Evolutionary conservation across 1,284 basidiomycete genomes (phyloP).

Genomic region (Fomitopsis schrenkii): DNA sequence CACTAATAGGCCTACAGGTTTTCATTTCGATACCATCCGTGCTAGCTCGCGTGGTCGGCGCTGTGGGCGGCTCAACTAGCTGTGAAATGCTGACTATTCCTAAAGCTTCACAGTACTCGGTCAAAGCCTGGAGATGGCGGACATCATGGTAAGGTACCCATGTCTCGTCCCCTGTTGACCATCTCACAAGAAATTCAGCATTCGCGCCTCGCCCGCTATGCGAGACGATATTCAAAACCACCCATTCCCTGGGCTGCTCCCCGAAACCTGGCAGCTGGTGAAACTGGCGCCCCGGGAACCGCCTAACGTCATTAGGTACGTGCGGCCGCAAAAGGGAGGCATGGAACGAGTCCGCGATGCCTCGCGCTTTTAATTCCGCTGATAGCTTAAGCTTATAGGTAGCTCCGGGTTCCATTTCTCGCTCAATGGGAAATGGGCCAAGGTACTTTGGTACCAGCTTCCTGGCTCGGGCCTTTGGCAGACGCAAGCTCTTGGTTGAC

Average conservation of each 20-base stretch:
- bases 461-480: slow-evolving; percentile 16
- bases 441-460: slow-evolving; percentile 27
- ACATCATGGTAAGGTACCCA: slow-evolving; percentile 24
- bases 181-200: slow-evolving; percentile 27
- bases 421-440: slow-evolving; percentile 14
- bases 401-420: no score
- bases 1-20: no score
- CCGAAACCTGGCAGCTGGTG: slow-evolving; percentile 12
- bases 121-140: slow-evolving; percentile 21
- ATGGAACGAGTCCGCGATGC: slow-evolving; percentile 30
- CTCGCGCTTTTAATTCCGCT: slow-evolving; percentile 14
- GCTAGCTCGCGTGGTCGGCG: no score
- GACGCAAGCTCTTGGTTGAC: slow-evolving; percentile 28
- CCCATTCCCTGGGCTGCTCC: slow-evolving; percentile 26
- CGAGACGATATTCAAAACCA: slow-evolving; percentile 21
- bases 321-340: slow-evolving; percentile 23
- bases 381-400: slow-evolving; percentile 24
- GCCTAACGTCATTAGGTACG: slow-evolving; percentile 24
- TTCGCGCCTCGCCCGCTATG: slow-evolving; percentile 22
- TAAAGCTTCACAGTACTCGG: slow-evolving; percentile 4
- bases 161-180: slow-evolving; percentile 28
- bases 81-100: neutral
- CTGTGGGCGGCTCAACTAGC: no score
- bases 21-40: no score
- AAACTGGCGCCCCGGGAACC: slow-evolving; percentile 23